Evolutionary conservation across 2,329 filamentous ascomycete genomes (phyloP).

Genomic region (Fusarium setosum): DNA sequence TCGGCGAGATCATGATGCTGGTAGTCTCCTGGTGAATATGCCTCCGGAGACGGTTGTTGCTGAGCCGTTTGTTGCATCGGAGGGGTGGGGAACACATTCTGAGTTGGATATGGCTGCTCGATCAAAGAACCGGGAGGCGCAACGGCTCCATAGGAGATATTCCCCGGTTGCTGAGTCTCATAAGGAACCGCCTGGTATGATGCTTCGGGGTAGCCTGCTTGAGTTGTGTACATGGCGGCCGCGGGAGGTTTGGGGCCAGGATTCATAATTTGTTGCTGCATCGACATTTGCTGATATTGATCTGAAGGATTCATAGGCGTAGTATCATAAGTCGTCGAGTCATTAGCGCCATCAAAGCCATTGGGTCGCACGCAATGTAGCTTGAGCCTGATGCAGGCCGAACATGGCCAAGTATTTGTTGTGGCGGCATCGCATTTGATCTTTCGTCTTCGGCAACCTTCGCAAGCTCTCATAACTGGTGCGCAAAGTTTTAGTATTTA

Average conservation of each 20-base stretch:
- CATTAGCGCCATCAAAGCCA: slow-evolving; percentile 68
- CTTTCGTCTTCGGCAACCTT: slow-evolving; percentile 93
- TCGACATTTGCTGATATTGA: slow-evolving; percentile 62
- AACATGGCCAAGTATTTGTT: slow-evolving; percentile 97
- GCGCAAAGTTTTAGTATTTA: slow-evolving; percentile 8
- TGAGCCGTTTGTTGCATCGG: slow-evolving; percentile 50
- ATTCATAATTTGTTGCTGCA: slow-evolving; percentile 59
- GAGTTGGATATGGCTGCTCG: slow-evolving; percentile 62
- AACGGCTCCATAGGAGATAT: slow-evolving; percentile 65
- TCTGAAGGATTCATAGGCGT: slow-evolving; percentile 45
- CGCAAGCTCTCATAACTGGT: slow-evolving; percentile 94
- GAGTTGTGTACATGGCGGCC: slow-evolving; percentile 60
- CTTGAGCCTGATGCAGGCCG: slow-evolving; percentile 91
- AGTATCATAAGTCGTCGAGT: slow-evolving; percentile 49
- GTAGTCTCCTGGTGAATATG: slow-evolving; percentile 71
- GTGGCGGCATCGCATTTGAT: slow-evolving; percentile 98
- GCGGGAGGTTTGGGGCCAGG: slow-evolving; percentile 53
- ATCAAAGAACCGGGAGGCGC: slow-evolving; percentile 61
- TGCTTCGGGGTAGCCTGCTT: slow-evolving; percentile 59
- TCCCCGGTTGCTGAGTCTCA: slow-evolving; percentile 58
- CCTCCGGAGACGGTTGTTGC: slow-evolving; percentile 55
- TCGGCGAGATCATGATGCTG: slow-evolving; percentile 80
- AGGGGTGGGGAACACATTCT: slow-evolving; percentile 65
- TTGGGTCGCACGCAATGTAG: slow-evolving; percentile 92
- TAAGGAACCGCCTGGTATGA: slow-evolving; percentile 63